Evolutionary conservation across 352 stramenopile genomes (phyloP).

Genomic region (Globisporangium iwayamae): DNA sequence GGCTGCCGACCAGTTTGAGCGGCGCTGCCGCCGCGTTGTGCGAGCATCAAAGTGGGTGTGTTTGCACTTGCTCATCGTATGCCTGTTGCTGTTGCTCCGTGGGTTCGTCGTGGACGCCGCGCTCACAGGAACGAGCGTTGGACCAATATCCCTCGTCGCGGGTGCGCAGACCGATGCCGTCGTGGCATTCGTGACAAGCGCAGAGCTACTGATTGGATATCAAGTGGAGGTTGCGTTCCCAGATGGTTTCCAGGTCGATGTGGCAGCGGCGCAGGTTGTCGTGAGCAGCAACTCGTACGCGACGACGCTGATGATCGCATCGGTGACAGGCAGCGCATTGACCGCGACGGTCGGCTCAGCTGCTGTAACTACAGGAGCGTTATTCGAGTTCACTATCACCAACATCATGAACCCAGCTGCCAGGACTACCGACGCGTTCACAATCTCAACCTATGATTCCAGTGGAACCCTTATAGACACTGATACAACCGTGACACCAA

Average conservation of each 20-base stretch:
- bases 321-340: conserved; percentile 21
- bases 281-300: conserved; percentile 7
- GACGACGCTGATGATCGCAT: conserved; percentile 29
- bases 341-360: conserved; percentile 17
- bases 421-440: conserved; percentile 18
- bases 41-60: too few species aligned
- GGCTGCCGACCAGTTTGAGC: too few species aligned
- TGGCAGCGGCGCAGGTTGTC: conserved; percentile 11
- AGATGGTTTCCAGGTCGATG: conserved; percentile 24
- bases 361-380: conserved; percentile 16
- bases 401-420: conserved; percentile 31
- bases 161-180: conserved; percentile 19
- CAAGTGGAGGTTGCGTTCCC: conserved; percentile 32
- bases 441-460: conserved; percentile 22
- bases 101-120: conserved; percentile 12
- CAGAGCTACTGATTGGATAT: conserved; percentile 21
- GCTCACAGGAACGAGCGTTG: conserved; percentile 23
- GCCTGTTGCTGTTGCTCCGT: not conserved
- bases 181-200: conserved; percentile 27
- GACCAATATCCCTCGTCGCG: conserved; percentile 21
- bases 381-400: conserved; percentile 30
- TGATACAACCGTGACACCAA: not conserved
- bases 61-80: not conserved
- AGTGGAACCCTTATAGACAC: conserved; percentile 16
- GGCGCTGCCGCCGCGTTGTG: too few species aligned